Conservation (phyloP, 768 basidiomycete species). For the Termitomyces sp. region DNA sequence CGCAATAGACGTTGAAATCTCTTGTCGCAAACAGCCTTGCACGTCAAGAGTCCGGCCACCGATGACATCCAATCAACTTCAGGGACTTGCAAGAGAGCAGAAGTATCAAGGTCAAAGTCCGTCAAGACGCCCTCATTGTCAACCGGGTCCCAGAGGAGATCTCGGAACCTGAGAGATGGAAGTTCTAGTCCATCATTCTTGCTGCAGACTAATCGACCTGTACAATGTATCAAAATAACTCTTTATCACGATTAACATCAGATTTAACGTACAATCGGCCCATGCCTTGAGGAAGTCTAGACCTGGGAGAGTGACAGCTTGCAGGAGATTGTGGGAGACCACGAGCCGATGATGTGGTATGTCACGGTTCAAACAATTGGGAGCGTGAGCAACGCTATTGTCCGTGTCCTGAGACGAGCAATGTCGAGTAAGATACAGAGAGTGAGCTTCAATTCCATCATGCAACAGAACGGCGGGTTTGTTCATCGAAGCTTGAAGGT, state of each 20-base stretch:
- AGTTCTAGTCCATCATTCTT: not conserved
- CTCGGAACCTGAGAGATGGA: not conserved
- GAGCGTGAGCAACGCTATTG: not conserved
- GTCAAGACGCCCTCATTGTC: conserved; percentile 3
- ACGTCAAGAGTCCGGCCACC: conserved; percentile 3
- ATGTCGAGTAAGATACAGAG: not conserved
- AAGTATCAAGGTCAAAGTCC: conserved; percentile 10
- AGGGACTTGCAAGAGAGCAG: not conserved
- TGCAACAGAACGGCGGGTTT: no score
- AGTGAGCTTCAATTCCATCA: not conserved
- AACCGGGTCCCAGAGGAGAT: conserved; percentile 3
- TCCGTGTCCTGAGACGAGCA: not conserved
- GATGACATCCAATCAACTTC: not conserved
- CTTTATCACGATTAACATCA: not conserved
- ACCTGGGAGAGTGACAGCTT: conserved; percentile 1
- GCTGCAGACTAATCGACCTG: not conserved
- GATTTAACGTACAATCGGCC: conserved; percentile 6
- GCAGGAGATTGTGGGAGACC: not conserved
- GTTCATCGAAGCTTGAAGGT: not conserved
- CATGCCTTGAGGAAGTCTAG: conserved; percentile 11
- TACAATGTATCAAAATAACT: not conserved
- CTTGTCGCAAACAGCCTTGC: conserved; percentile 8
- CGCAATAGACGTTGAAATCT: not conserved
- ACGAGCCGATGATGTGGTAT: conserved; percentile 1
- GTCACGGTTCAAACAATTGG: not conserved